Percentiles rank a stretch among this genome's conserved stretches.
phyloP scores from a whole-genome alignment of 2,329 filamentous ascomycete species.

The Pseudocercospora cruenta region DNA sequence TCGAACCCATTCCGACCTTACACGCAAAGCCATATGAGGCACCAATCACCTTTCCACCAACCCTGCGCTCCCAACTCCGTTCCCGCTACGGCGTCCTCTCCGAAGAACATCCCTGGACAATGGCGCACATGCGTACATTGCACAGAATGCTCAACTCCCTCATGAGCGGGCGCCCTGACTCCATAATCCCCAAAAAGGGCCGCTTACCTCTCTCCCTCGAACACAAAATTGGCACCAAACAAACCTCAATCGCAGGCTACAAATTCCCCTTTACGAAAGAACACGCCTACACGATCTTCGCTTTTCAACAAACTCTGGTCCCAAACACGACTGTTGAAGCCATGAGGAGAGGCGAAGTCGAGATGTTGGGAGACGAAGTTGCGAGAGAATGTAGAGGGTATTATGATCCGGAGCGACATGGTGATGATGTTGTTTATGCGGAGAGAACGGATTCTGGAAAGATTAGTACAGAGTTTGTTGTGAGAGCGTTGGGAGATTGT shows the following conservation, averaged over 20 bases:
- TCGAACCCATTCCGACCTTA: slow-evolving; percentile 21
- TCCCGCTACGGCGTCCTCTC: slow-evolving; percentile 41
- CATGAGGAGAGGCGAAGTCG: slow-evolving; percentile 36
- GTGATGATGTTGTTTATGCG: slow-evolving; percentile 24
- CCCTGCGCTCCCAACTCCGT: slow-evolving; percentile 35
- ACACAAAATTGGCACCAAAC: slow-evolving; percentile 20
- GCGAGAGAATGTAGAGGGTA: slow-evolving; percentile 31
- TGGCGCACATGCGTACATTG: slow-evolving; percentile 42
- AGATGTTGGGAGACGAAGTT: slow-evolving; percentile 35
- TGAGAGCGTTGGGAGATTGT: slow-evolving; percentile 28
- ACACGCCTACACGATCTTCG: slow-evolving; percentile 37
- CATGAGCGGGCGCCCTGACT: slow-evolving; percentile 30
- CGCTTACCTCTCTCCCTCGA: slow-evolving; percentile 29
- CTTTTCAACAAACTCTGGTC: slow-evolving; percentile 39
- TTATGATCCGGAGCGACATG: slow-evolving; percentile 26
- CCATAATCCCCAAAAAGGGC: slow-evolving; percentile 35
- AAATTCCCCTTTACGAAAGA: slow-evolving; percentile 30
- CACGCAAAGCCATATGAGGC: slow-evolving; percentile 5
- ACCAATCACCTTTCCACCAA: slow-evolving; percentile 18
- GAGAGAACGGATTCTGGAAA: slow-evolving; percentile 10
- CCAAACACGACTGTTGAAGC: slow-evolving; percentile 21
- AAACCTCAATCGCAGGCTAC: slow-evolving; percentile 26
- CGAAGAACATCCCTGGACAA: slow-evolving; percentile 38
- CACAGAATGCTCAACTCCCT: slow-evolving; percentile 42
- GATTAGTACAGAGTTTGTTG: slow-evolving; percentile 28